Conservation (phyloP, 2,329 filamentous ascomycete species). For the Diaporthe ilicicola region DNA sequence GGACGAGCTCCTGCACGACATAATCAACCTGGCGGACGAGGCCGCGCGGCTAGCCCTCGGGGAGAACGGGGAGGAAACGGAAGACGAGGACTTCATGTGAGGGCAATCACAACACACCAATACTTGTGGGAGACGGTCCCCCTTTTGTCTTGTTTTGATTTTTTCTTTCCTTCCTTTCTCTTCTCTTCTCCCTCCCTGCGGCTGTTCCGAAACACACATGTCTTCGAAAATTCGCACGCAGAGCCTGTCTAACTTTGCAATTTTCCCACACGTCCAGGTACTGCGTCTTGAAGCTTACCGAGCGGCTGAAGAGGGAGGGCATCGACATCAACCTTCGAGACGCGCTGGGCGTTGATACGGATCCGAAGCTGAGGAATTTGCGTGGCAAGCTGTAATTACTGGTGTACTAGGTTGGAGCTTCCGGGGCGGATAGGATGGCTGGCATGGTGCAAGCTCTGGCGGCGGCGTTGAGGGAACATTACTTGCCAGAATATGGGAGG, state of each 20-base stretch:
- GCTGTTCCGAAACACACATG: not conserved
- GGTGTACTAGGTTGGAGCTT: not conserved
- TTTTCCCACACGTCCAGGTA: constrained; percentile 24
- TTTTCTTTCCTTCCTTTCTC: not conserved
- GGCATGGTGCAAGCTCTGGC: too few species aligned
- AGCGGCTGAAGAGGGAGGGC: constrained; percentile 33
- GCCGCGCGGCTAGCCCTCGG: constrained; percentile 52
- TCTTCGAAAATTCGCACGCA: not conserved
- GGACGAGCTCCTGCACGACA: constrained; percentile 47
- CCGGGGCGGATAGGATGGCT: not conserved
- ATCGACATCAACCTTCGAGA: constrained; percentile 35
- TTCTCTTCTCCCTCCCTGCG: not conserved
- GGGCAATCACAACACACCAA: constrained; percentile 27
- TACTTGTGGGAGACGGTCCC: constrained; percentile 30
- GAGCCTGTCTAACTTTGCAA: constrained; percentile 25
- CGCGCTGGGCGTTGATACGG: constrained; percentile 32
- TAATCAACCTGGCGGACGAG: constrained; percentile 53
- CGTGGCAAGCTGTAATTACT: constrained; percentile 27
- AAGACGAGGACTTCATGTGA: constrained; percentile 55
- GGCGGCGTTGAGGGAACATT: not conserved
- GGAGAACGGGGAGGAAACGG: constrained; percentile 37
- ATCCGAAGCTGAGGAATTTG: constrained; percentile 33
- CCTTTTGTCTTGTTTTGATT: constrained; percentile 24
- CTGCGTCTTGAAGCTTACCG: constrained; percentile 35
- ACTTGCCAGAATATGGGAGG: not conserved